Base-by-base conservation (phyloP, 768 basidiomycete genomes). In the Mycena filopes region DNA sequence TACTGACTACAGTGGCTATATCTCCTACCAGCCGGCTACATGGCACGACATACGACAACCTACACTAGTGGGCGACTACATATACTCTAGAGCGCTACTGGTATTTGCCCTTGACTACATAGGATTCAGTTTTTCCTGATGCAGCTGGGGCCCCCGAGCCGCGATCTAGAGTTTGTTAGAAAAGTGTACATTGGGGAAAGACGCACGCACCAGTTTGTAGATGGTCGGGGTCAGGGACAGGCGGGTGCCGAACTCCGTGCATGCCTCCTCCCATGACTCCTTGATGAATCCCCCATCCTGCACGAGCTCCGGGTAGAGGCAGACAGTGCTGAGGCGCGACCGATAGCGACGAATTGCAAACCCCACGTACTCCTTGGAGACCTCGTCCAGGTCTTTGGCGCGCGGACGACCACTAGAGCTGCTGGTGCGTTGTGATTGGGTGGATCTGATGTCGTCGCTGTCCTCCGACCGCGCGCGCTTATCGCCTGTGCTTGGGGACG, bases 91-190 rank as follows among this genome's bases (percentile, higher is more conserved):
- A n/a, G n/a, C n/a, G n/a, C n/a, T n/a, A n/a, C n/a, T n/a, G n/a
- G n/a, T n/a, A n/a, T n/a, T n/a, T n/a, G n/a, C n/a, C n/a, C n/a
- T n/a, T n/a, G n/a, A n/a, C n/a, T n/a, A n/a, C n/a, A n/a, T n/a
- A n/a, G n/a, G n/a, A n/a, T n/a, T n/a, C n/a, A n/a, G n/a, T n/a
- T n/a, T n/a, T n/a, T n/a, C n/a, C n/a, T n/a, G n/a, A n/a, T n/a
- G n/a, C n/a, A 70, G 26, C 7, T 72, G 72, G 1, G 71, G 63
- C 12, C 54, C 62, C 1, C 70, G 71, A n/a, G 18, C 54, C 23
- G 67, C 54, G 41, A 72, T 65, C 72, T 73, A n/a, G 16, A 26
- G 9, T 2, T 43, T n/a, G 5, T 20, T n/a, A n/a, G 8, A 10
- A 7, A 13, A 53, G 13, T 6, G 5, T 4, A 12, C 31, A 33